phyloP scores from a whole-genome alignment of 768 basidiomycete genomes.

The Trametes gibbosa region DNA sequence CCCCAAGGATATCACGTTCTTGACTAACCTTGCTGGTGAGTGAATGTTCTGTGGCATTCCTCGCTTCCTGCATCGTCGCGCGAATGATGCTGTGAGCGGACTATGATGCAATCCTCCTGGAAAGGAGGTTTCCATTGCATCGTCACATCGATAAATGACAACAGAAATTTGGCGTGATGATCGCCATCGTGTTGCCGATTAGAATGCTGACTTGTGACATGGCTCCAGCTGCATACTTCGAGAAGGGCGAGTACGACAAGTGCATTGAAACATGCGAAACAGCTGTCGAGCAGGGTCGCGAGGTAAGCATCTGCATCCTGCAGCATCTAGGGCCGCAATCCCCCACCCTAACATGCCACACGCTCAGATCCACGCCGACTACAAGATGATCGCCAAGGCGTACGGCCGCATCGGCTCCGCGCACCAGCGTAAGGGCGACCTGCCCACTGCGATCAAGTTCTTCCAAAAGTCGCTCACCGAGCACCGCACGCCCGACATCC shows the following conservation, averaged over 20 bases:
- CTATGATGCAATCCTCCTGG: too few species aligned
- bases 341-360: not conserved
- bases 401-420: slow-evolving; percentile 86
- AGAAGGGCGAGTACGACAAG: slow-evolving; percentile 89
- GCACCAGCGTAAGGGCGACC: slow-evolving; percentile 78
- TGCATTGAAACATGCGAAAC: slow-evolving; percentile 90
- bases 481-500: slow-evolving; percentile 91
- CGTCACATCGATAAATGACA: not conserved
- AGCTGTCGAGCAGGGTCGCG: slow-evolving; percentile 94
- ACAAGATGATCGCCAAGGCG: slow-evolving; percentile 93
- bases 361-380: slow-evolving; percentile 79
- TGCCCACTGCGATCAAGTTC: slow-evolving; percentile 78
- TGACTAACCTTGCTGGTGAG: slow-evolving; percentile 86
- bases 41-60: not conserved
- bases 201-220: not conserved
- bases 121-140: not conserved
- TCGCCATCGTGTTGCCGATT: not conserved
- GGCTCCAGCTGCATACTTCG: slow-evolving; percentile 82
- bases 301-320: slow-evolving; percentile 43
- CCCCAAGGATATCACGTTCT: slow-evolving; percentile 91
- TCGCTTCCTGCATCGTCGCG: too few species aligned
- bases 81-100: too few species aligned
- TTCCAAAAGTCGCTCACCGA: slow-evolving; percentile 93
- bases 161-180: too few species aligned
- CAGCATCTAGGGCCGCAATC: not conserved